These are phyloP conservation scores for Lignosus rhinocerotis DNA, from an alignment of 1,284 basidiomycete genomes.

Conservation along the genomic window DNA sequence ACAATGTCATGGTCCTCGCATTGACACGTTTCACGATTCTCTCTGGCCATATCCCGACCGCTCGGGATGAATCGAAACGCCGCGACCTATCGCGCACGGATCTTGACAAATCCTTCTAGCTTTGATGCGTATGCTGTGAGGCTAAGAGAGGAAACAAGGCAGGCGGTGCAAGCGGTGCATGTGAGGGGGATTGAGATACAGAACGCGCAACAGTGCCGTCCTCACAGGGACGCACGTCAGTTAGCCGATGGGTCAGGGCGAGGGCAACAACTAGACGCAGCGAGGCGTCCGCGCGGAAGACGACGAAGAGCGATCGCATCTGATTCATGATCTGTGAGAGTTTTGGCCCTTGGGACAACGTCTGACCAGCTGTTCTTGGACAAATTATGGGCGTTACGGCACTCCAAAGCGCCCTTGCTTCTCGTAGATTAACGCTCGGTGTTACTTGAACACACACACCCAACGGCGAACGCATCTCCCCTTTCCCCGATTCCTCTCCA, in stretches of 20 bases:
- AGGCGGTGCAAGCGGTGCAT: constrained; percentile 25
- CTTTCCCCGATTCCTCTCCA: constrained; percentile 11
- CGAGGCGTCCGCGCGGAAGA: constrained; percentile 8
- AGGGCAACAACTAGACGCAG: constrained; percentile 2
- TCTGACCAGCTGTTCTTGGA: constrained; percentile 7
- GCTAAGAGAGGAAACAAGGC: constrained; percentile 1
- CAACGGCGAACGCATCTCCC: constrained; percentile 1
- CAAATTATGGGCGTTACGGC: constrained; percentile 20
- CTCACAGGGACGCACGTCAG: not conserved
- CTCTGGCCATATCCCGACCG: constrained; percentile 8
- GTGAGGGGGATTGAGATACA: not conserved
- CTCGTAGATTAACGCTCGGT: constrained; percentile 24
- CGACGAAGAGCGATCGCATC: constrained; percentile 15
- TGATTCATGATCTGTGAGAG: constrained; percentile 18
- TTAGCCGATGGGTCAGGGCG: not conserved
- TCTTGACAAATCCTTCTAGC: constrained; percentile 20
- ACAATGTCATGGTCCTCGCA: constrained; percentile 1
- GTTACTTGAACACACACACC: constrained; percentile 19
- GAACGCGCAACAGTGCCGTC: not conserved
- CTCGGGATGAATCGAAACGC: constrained; percentile 9
- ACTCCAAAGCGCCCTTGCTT: constrained; percentile 15
- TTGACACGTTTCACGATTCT: constrained; percentile 14
- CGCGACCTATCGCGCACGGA: constrained; percentile 14
- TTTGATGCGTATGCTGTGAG: constrained; percentile 13
- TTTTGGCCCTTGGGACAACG: not conserved